Evolutionary conservation across 1,284 basidiomycete species (phyloP), one percentile per base, ranked within the genome.

Genomic region (Cerioporus squamosus): DNA sequence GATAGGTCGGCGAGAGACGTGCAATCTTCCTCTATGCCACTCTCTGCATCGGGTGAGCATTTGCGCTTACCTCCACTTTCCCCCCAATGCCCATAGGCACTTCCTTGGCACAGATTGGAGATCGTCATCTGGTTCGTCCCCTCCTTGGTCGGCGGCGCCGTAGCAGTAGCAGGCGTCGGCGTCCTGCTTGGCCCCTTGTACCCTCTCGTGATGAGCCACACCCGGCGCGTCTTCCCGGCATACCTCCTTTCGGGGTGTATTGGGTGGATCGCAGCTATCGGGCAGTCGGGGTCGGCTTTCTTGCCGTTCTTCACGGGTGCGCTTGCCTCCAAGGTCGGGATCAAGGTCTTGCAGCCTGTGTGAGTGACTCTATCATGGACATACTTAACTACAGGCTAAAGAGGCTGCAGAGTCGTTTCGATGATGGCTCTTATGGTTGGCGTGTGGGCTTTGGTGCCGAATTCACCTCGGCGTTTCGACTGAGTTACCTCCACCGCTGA

Each of bases 41-140:
- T 20, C 66, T 77, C 12, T 70, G 75, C n/a, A 75, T 81, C 7
- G 70, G 52, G 75, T 76, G 56, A 64, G 1, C 14, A 17, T 12
- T 18, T 14, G 29, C 2, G n/a, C n/a, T 29, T 29, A 29, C n/a
- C 33, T 14, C 18, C 5, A 5, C 5, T 17, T 12, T 36, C 33
- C 33, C 14, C 5, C 14, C 10, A 14, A 1, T 17, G 5, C 8
- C 33, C 33, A 48, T 3, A 43, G 4, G 3, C 15, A 14, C 18
- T 20, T 24, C 4, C n/a, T n/a, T 26, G 39, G 4, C 53, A 12
- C 40, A 82, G 81, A 20, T 70, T 87, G 22, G 83, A 87, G 62
- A 65, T 88, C 43, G 70, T 84, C 33, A 72, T 87, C 15, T 87
- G 86, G 86, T 73, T 86, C 18, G 82, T 85, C 0, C 84, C 84